Conservation (phyloP, 306 rosid genomes). For the Mucuna pruriens region DNA sequence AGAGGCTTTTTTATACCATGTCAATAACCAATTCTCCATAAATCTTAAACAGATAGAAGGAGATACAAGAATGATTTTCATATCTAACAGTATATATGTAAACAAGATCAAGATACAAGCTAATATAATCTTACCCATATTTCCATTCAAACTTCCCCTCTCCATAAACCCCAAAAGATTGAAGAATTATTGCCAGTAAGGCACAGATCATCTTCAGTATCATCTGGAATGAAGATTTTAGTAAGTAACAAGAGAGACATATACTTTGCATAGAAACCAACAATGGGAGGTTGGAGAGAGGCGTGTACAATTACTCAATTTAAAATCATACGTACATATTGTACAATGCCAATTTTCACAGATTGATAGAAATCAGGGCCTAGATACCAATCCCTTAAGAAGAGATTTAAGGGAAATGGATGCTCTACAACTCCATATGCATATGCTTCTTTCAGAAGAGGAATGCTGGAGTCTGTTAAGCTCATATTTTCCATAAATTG, state of each 20-base stretch:
- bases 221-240: slow-evolving; percentile 70
- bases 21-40: slow-evolving; percentile 11
- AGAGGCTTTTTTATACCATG: neutral
- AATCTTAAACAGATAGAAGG: neutral
- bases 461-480: slow-evolving; percentile 64
- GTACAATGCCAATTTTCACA: slow-evolving; percentile 98
- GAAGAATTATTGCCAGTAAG: slow-evolving; percentile 86
- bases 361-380: slow-evolving; percentile 90
- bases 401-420: slow-evolving; percentile 89
- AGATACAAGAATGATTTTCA: neutral
- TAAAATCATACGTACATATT: slow-evolving; percentile 77
- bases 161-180: slow-evolving; percentile 93
- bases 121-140: slow-evolving; percentile 75
- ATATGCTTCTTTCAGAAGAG: slow-evolving; percentile 81
- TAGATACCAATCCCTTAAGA: slow-evolving; percentile 84
- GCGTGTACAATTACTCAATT: slow-evolving; percentile 23
- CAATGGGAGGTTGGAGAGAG: neutral
- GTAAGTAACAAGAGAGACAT: slow-evolving; percentile 37
- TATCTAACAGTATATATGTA: neutral
- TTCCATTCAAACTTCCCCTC: slow-evolving; percentile 95
- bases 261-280: neutral
- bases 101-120: neutral
- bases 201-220: slow-evolving; percentile 95
- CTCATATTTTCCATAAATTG: slow-evolving; percentile 84
- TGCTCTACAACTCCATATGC: slow-evolving; percentile 95